phyloP scores from a whole-genome alignment of 176 grass and related monocot species.

The Areca catechu region DNA sequence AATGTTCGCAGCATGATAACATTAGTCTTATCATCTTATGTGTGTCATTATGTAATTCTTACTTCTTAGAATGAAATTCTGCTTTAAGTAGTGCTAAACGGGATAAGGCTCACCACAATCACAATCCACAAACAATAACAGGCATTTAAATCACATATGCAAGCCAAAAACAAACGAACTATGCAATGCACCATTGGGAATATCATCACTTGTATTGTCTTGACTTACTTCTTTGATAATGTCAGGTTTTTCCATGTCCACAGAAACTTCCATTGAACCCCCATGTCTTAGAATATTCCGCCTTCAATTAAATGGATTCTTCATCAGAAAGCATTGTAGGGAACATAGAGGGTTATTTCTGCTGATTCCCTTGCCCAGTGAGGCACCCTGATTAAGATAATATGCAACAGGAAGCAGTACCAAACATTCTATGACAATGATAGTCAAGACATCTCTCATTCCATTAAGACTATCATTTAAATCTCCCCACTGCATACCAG shows the following conservation, averaged over 20 bases:
- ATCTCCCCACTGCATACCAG: constrained; percentile 40
- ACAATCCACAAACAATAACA: too few species aligned
- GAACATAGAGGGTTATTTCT: constrained; percentile 19
- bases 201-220: not conserved
- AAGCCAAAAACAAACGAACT: too few species aligned
- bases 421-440: constrained; percentile 61
- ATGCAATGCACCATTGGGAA: too few species aligned
- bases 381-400: constrained; percentile 35
- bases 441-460: constrained; percentile 44
- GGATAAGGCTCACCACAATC: too few species aligned
- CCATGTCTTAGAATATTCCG: constrained; percentile 10
- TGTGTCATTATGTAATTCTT: too few species aligned
- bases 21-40: too few species aligned
- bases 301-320: constrained; percentile 19
- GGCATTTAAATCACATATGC: too few species aligned
- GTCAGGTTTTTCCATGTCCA: constrained; percentile 46
- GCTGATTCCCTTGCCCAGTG: constrained; percentile 15
- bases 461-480: constrained; percentile 45
- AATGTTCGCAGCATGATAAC: too few species aligned
- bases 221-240: constrained; percentile 46
- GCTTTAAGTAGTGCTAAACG: too few species aligned
- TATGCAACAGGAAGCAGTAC: constrained; percentile 40
- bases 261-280: constrained; percentile 20
- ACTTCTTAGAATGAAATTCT: too few species aligned
- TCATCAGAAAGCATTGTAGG: constrained; percentile 30